Percentiles rank a stretch among this genome's conserved stretches.
These are phyloP conservation scores for Magnusiomyces paraingens DNA, from an alignment of 1,139 yeast genomes.

Conservation along the genomic window DNA sequence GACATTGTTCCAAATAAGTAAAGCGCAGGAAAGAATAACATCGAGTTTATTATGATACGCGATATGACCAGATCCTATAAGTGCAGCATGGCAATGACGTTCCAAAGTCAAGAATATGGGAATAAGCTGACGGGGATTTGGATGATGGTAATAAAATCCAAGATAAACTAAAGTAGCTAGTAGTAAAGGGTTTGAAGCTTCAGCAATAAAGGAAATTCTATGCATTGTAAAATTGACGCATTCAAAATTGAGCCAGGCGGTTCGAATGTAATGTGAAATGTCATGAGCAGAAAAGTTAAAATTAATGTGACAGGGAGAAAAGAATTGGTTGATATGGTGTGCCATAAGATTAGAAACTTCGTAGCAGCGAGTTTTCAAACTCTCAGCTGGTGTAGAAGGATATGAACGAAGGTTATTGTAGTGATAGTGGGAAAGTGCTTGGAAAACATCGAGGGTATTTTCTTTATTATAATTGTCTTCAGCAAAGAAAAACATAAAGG, in stretches of 20 bases:
- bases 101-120: slow-evolving; percentile 3
- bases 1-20: slow-evolving; percentile 1
- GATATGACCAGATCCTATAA: not conserved
- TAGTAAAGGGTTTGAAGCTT: slow-evolving; percentile 29
- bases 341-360: not conserved
- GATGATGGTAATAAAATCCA: slow-evolving; percentile 33
- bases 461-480: not conserved
- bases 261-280: slow-evolving; percentile 15
- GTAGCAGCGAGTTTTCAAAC: not conserved
- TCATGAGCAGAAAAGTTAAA: not conserved
- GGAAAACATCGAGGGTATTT: slow-evolving; percentile 8
- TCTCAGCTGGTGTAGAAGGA: not conserved
- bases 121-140: not conserved
- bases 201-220: slow-evolving; percentile 37
- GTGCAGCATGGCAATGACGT: slow-evolving; percentile 15
- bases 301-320: not conserved
- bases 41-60: not conserved
- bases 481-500: slow-evolving; percentile 8
- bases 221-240: slow-evolving; percentile 32
- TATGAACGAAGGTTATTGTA: not conserved
- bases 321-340: not conserved
- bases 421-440: slow-evolving; percentile 5
- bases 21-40: not conserved
- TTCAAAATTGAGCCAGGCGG: slow-evolving; percentile 21
- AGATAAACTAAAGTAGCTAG: slow-evolving; percentile 34